phyloP scores from a whole-genome alignment of 768 basidiomycete genomes.

The Udeniomyces megalosporus region DNA sequence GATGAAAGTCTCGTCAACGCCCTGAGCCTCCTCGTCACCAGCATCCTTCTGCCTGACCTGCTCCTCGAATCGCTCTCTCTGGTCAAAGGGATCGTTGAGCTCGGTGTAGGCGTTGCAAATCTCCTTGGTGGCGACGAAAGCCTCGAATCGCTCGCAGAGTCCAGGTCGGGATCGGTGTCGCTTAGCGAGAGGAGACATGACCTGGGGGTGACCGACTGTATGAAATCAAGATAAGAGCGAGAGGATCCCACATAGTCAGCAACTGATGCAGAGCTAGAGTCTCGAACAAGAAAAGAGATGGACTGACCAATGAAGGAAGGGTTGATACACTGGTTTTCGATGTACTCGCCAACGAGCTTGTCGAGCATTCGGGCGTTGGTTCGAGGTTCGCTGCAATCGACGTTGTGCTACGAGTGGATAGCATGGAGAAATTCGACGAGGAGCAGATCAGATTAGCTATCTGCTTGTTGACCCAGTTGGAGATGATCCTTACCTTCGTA shows the following conservation, averaged over 20 bases:
- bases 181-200: conserved; percentile 99
- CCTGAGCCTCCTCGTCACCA: conserved; percentile 96
- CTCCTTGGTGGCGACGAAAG: conserved; percentile 94
- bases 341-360: conserved; percentile 98
- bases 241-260: neutral
- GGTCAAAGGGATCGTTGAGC: conserved; percentile 89
- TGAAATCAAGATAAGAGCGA: neutral
- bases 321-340: conserved; percentile 89
- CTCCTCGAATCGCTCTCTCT: conserved; percentile 88
- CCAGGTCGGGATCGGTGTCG: conserved; percentile 94
- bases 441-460: too few relatives aligned
- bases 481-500: conserved; percentile 44
- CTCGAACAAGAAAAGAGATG: neutral
- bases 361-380: conserved; percentile 89
- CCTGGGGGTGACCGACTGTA: conserved; percentile 88
- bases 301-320: conserved; percentile 78
- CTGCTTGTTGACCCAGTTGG: neutral
- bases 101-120: conserved; percentile 99
- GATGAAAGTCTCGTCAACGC: conserved; percentile 86
- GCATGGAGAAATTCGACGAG: neutral
- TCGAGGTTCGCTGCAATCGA: conserved; percentile 88
- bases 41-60: conserved; percentile 80
- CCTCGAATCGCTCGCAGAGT: conserved; percentile 96
- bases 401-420: conserved; percentile 51
- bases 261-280: too few relatives aligned